Conservation (phyloP, 257 asterid species). For the Salvia miltiorrhiza region DNA sequence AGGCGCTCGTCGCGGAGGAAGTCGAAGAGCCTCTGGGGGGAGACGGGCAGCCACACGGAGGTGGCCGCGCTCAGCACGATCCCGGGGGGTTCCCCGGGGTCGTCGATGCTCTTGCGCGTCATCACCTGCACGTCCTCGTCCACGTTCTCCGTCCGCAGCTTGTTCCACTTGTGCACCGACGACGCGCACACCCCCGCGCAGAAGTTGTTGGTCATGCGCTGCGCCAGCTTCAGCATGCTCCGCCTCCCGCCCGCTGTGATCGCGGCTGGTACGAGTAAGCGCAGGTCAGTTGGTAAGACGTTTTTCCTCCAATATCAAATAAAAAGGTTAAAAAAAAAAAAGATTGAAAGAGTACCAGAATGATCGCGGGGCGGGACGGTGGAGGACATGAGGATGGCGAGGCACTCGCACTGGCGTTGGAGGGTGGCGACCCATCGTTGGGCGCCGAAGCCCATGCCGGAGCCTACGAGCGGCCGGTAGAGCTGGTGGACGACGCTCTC, state of each 20-base stretch:
- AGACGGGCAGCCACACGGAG: conserved; percentile 85
- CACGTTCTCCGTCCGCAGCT: conserved; percentile 58
- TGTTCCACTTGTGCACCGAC: conserved; percentile 87
- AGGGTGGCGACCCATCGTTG: conserved; percentile 89
- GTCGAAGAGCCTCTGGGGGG: conserved; percentile 76
- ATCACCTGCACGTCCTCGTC: conserved; percentile 82
- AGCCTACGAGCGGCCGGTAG: conserved; percentile 55
- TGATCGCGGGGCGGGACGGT: conserved; percentile 42
- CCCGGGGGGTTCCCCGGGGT: conserved; percentile 96
- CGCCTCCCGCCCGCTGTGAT: conserved; percentile 80
- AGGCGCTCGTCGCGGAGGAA: conserved; percentile 78
- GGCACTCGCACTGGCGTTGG: conserved; percentile 86
- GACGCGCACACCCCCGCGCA: conserved; percentile 94
- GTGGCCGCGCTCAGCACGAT: conserved; percentile 89
- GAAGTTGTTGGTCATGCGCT: conserved; percentile 90
- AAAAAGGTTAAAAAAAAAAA: no score
- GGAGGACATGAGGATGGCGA: conserved; percentile 87
- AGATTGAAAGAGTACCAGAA: no score
- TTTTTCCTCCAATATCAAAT: no score
- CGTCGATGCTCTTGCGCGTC: conserved; percentile 84
- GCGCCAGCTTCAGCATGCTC: conserved; percentile 95
- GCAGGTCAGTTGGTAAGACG: no score
- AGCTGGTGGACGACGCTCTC: conserved; percentile 72
- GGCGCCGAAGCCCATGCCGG: conserved; percentile 95
- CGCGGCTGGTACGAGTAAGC: conserved; percentile 36